Conservation (phyloP, 768 basidiomycete genomes). For the Boletus coccyginus region DNA sequence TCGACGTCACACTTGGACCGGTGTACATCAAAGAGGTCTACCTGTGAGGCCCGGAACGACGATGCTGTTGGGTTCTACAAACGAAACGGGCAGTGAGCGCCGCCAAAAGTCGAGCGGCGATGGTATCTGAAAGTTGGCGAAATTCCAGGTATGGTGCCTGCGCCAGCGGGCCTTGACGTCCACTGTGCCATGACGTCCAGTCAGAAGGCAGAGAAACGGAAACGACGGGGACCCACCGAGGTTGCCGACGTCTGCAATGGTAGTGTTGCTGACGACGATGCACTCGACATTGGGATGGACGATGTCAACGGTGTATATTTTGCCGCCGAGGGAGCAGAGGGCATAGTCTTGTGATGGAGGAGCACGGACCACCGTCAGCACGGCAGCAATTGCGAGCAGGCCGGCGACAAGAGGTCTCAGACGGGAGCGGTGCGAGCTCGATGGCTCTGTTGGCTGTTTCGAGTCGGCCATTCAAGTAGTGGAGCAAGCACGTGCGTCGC, state of each 20-base stretch:
- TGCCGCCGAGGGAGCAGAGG: slow-evolving; percentile 50
- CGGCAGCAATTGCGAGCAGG: slow-evolving; percentile 8
- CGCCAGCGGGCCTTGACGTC: slow-evolving; percentile 27
- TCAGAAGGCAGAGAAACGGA: not conserved
- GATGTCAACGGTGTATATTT: slow-evolving; percentile 71
- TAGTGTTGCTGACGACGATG: slow-evolving; percentile 49
- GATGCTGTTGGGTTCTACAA: slow-evolving; percentile 38
- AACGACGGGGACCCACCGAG: slow-evolving; percentile 38
- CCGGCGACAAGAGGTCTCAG: not conserved
- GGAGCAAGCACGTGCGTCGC: too few species aligned
- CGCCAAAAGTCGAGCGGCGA: slow-evolving; percentile 25
- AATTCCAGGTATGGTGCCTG: not conserved
- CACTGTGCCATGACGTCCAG: slow-evolving; percentile 7
- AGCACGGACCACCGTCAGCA: not conserved
- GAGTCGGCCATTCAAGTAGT: not conserved
- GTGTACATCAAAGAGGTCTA: slow-evolving; percentile 23
- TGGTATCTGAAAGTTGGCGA: slow-evolving; percentile 17
- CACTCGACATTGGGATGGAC: slow-evolving; percentile 54
- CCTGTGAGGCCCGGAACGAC: slow-evolving; percentile 76
- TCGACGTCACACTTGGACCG: not conserved
- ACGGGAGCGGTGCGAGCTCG: not conserved
- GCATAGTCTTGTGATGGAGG: slow-evolving; percentile 38
- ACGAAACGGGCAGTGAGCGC: slow-evolving; percentile 17
- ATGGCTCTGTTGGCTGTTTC: not conserved
- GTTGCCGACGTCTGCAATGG: slow-evolving; percentile 47